Conservation (phyloP, 495 filamentous ascomycete genomes). For the Trichocladium uniseriatum region DNA sequence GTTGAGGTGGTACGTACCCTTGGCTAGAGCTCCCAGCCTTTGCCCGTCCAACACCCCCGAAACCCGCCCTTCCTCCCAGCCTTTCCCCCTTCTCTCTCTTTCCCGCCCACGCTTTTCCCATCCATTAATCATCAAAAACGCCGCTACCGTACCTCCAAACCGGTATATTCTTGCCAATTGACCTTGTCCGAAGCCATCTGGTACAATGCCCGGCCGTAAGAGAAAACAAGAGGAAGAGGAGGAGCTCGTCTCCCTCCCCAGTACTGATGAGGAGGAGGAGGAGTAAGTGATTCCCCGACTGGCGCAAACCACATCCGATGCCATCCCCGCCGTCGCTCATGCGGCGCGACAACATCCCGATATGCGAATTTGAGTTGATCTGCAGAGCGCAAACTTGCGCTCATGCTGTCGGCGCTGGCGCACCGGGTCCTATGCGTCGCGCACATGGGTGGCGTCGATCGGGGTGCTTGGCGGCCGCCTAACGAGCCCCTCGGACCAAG, state of each 20-base stretch:
- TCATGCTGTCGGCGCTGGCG: background rate
- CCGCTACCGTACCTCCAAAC: slow-evolving; percentile 12
- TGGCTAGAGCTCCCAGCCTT: slow-evolving; percentile 24
- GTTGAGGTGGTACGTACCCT: slow-evolving; percentile 25
- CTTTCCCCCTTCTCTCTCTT: slow-evolving; percentile 18
- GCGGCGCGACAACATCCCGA: slow-evolving; percentile 17
- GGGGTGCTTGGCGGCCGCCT: too few relatives aligned
- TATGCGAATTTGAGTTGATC: background rate
- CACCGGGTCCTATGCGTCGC: background rate
- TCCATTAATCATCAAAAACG: slow-evolving; percentile 15
- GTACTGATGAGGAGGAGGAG: slow-evolving; percentile 43
- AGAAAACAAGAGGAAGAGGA: slow-evolving; percentile 45
- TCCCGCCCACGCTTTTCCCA: slow-evolving; percentile 15
- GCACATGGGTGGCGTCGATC: background rate
- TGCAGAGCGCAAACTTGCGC: slow-evolving; percentile 17
- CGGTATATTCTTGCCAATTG: slow-evolving; percentile 18
- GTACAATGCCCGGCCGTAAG: slow-evolving; percentile 37
- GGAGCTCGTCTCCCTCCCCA: slow-evolving; percentile 45
- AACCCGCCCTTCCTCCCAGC: slow-evolving; percentile 27
- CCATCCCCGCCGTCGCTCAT: slow-evolving; percentile 7
- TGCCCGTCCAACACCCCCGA: slow-evolving; percentile 30
- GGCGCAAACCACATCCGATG: slow-evolving; percentile 8
- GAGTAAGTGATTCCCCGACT: slow-evolving; percentile 34
- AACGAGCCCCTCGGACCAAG: too few relatives aligned
- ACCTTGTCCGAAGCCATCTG: slow-evolving; percentile 6